phyloP scores from a whole-genome alignment of 2,329 filamentous ascomycete species.

The Neodidymelliopsis sp. region DNA sequence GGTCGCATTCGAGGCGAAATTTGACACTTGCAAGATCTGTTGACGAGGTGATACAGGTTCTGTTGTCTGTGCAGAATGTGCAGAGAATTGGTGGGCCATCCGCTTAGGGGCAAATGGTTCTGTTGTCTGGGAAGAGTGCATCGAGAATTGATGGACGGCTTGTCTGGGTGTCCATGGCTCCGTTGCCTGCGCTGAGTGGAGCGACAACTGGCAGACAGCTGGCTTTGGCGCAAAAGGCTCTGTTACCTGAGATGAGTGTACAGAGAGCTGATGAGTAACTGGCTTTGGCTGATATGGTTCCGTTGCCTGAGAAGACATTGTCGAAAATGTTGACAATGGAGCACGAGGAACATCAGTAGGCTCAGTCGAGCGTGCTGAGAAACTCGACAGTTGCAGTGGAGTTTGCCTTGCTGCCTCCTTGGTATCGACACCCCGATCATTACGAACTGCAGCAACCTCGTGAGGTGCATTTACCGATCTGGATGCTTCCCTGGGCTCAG shows the following conservation, averaged over 20 bases:
- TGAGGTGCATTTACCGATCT: background rate
- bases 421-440: background rate
- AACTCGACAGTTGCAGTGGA: constrained; percentile 33
- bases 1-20: constrained; percentile 25
- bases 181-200: constrained; percentile 24
- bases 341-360: constrained; percentile 30
- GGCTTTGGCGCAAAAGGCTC: constrained; percentile 27
- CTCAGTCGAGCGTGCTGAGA: constrained; percentile 38
- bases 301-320: constrained; percentile 32
- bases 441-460: background rate
- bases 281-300: constrained; percentile 29
- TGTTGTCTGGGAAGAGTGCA: constrained; percentile 19
- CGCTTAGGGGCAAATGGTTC: constrained; percentile 13
- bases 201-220: constrained; percentile 12
- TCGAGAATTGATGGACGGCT: constrained; percentile 17
- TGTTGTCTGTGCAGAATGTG: constrained; percentile 26
- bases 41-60: constrained; percentile 25
- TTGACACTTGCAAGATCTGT: constrained; percentile 30
- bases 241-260: constrained; percentile 21
- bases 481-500: constrained; percentile 25
- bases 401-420: constrained; percentile 8
- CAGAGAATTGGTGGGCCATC: constrained; percentile 15
- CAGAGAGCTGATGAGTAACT: constrained; percentile 14
- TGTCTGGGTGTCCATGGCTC: constrained; percentile 22
- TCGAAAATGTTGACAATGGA: constrained; percentile 30